Evolutionary conservation across 1,139 yeast species (phyloP).

Genomic region (Blastobotrys arbuscula): DNA sequence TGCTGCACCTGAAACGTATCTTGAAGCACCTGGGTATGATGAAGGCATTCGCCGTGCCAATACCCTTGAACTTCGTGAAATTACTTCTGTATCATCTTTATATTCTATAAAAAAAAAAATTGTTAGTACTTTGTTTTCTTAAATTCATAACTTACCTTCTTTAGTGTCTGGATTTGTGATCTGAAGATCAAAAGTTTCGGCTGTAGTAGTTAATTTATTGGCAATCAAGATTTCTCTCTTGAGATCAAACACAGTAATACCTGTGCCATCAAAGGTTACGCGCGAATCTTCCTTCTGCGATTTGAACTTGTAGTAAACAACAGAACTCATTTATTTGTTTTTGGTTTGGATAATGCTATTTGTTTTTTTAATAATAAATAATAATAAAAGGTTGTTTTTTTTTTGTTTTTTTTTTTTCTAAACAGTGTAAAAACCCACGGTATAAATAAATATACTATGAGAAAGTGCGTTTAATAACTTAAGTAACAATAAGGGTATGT

Average conservation of each 20-base stretch:
- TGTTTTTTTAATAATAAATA: background rate
- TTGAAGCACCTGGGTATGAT: conserved; percentile 44
- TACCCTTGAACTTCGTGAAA: conserved; percentile 83
- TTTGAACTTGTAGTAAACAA: conserved; percentile 78
- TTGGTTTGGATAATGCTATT: background rate
- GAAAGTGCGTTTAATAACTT: too few species aligned
- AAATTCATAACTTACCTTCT: conserved; percentile 36
- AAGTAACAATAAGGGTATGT: too few species aligned
- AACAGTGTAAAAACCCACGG: too few species aligned
- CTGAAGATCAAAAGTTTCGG: conserved; percentile 66
- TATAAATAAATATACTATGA: too few species aligned
- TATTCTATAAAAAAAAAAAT: conserved; percentile 50
- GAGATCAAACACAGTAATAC: conserved; percentile 87
- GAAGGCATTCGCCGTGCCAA: conserved; percentile 79
- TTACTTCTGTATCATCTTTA: conserved; percentile 73
- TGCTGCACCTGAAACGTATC: conserved; percentile 71
- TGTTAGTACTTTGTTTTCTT: conserved; percentile 1
- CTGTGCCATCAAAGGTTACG: conserved; percentile 91
- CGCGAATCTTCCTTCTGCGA: conserved; percentile 81
- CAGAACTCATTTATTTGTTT: conserved; percentile 62
- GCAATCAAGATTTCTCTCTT: conserved; percentile 83
- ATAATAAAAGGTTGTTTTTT: background rate
- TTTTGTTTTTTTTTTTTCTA: background rate
- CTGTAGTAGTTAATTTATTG: conserved; percentile 77
- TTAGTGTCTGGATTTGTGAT: conserved; percentile 74